Percentiles rank a stretch among this genome's conserved stretches.
Conservation (phyloP, 2,329 filamentous ascomycete species). For the Fusarium circinatum region DNA sequence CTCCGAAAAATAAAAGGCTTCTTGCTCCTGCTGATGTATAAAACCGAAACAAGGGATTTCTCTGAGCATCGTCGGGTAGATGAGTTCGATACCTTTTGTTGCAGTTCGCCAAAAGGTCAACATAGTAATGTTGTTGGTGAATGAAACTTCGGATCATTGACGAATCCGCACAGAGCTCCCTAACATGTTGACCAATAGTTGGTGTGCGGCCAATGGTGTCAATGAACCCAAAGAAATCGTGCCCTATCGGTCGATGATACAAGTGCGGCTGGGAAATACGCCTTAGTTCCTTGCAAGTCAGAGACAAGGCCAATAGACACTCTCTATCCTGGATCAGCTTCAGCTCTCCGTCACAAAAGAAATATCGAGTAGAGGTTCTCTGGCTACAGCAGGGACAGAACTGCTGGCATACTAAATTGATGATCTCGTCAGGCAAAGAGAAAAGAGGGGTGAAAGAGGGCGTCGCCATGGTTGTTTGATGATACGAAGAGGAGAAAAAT, state of each 20-base stretch:
- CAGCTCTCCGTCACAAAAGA: fast-evolving
- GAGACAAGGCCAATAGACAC: not conserved
- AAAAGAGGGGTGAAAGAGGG: no score
- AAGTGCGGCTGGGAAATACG: not conserved
- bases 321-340: fast-evolving
- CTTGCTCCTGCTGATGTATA: no score
- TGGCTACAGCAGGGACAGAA: not conserved
- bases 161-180: no score
- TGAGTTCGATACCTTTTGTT: no score
- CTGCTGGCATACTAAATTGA: not conserved
- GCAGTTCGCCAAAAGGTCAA: no score
- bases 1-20: no score
- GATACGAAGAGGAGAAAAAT: not conserved
- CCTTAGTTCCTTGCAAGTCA: not conserved
- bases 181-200: not conserved
- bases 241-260: not conserved
- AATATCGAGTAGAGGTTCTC: not conserved
- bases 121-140: no score
- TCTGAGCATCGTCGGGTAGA: fast-evolving
- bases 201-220: not conserved
- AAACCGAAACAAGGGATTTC: no score
- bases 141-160: no score
- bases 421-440: not conserved
- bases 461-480: not conserved
- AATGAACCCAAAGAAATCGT: not conserved